Percentiles rank a stretch among this genome's conserved stretches.
phyloP scores from a whole-genome alignment of 306 rosid genomes.

The Fragaria iinumae region DNA sequence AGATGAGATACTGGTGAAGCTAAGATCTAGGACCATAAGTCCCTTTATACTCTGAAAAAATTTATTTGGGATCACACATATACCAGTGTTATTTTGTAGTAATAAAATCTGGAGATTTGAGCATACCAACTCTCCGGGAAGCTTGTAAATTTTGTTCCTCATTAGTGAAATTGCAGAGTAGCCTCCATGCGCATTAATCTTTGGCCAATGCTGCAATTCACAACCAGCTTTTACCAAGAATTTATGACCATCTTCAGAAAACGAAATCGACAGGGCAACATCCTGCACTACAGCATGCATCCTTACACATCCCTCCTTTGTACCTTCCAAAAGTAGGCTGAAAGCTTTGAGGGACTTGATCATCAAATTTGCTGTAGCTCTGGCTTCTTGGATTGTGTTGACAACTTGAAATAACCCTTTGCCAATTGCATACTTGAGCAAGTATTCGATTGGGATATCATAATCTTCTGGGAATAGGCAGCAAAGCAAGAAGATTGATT shows the following conservation, averaged over 20 bases:
- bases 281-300: conserved; percentile 36
- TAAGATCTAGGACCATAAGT: background rate
- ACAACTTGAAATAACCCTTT: conserved; percentile 1
- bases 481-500: conserved; percentile 17
- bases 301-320: background rate
- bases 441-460: background rate
- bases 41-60: background rate
- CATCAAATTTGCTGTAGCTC: background rate
- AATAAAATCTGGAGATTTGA: conserved; percentile 14
- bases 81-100: conserved; percentile 1
- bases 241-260: background rate
- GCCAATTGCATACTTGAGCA: conserved; percentile 17
- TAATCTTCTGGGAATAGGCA: conserved; percentile 24
- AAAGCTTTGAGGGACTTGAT: conserved; percentile 11
- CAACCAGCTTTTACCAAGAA: conserved; percentile 11
- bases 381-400: conserved; percentile 3
- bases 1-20: background rate
- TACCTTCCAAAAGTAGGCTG: conserved; percentile 8
- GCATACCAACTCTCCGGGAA: background rate
- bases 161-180: conserved; percentile 14
- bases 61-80: background rate
- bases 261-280: conserved; percentile 12
- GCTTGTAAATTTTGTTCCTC: background rate
- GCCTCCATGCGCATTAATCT: background rate
- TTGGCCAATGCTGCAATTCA: conserved; percentile 7